Conservation (phyloP, 192 early-diverging fungal species). For the Coemansia pectinata region DNA sequence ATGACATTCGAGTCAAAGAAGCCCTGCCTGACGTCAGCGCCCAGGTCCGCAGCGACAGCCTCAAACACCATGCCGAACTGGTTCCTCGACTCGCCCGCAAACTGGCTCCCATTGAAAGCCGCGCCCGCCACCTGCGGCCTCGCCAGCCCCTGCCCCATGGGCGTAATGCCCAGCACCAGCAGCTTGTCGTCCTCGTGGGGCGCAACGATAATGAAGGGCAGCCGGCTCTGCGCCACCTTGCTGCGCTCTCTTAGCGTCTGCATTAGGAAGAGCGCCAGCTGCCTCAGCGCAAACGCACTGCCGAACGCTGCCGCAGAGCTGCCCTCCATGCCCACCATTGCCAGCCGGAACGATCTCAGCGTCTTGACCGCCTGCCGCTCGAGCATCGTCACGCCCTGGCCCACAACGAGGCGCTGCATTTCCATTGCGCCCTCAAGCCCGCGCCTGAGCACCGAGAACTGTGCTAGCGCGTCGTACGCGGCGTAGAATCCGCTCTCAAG, state of each 20-base stretch:
- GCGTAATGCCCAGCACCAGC: conserved; percentile 69
- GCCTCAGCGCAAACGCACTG: conserved; percentile 64
- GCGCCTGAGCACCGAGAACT: conserved; percentile 34
- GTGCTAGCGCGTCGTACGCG: conserved; percentile 80
- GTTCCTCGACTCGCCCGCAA: conserved; percentile 57
- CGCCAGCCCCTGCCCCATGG: conserved; percentile 50
- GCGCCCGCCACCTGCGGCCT: conserved; percentile 54
- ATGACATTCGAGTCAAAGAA: conserved; percentile 84
- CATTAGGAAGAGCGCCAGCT: conserved; percentile 81
- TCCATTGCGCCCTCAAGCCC: conserved; percentile 77
- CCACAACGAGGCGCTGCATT: conserved; percentile 73
- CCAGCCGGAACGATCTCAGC: conserved; percentile 71
- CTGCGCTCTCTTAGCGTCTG: conserved; percentile 59
- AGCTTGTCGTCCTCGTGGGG: conserved; percentile 59
- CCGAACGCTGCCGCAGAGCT: conserved; percentile 42
- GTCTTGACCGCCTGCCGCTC: conserved; percentile 79
- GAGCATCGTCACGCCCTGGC: conserved; percentile 77
- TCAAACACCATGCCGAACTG: conserved; percentile 83
- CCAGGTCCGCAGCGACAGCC: conserved; percentile 66
- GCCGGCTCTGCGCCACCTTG: conserved; percentile 15
- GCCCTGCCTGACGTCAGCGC: conserved; percentile 66
- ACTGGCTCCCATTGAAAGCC: conserved; percentile 40
- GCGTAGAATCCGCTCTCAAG: conserved; percentile 70
- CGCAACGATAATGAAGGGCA: conserved; percentile 82
- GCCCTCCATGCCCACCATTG: conserved; percentile 60